Conservation (phyloP, 169 alveolate genomes). For the Cytauxzoon felis region DNA sequence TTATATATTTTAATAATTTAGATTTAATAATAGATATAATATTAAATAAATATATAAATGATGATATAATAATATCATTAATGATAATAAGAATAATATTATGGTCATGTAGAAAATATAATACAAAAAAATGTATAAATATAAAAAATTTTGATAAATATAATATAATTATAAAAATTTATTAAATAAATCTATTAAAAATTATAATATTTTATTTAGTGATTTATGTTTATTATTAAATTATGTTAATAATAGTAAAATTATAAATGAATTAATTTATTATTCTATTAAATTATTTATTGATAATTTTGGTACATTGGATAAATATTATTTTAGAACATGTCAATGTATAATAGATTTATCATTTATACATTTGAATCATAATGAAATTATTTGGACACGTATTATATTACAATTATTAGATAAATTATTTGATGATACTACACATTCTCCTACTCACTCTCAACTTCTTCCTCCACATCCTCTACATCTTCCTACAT, state of each 20-base stretch:
- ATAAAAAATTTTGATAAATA: constrained; percentile 29
- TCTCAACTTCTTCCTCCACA: too few relatives aligned
- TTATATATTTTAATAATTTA: constrained; percentile 12
- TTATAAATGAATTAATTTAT: constrained; percentile 14
- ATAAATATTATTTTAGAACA: constrained; percentile 42
- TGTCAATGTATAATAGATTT: constrained; percentile 57
- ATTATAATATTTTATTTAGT: constrained; percentile 25
- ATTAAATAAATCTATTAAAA: constrained; percentile 10
- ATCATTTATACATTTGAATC: constrained; percentile 31
- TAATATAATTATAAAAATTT: constrained; percentile 15
- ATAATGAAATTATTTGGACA: constrained; percentile 46
- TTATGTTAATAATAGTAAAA: background rate
- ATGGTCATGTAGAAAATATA: constrained; percentile 20
- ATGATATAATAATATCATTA: constrained; percentile 14
- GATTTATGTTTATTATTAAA: constrained; percentile 45
- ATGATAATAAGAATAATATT: constrained; percentile 31
- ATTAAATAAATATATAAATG: background rate
- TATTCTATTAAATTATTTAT: constrained; percentile 18
- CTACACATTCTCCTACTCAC: too few relatives aligned
- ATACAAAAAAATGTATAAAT: background rate
- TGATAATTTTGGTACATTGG: constrained; percentile 44
- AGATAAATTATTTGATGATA: background rate
- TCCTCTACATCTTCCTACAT: background rate
- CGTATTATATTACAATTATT: background rate
- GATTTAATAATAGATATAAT: constrained; percentile 1